Evolutionary conservation across 148 eudicot genomes (phyloP).

Genomic region (Rhododendron williamsianum): DNA sequence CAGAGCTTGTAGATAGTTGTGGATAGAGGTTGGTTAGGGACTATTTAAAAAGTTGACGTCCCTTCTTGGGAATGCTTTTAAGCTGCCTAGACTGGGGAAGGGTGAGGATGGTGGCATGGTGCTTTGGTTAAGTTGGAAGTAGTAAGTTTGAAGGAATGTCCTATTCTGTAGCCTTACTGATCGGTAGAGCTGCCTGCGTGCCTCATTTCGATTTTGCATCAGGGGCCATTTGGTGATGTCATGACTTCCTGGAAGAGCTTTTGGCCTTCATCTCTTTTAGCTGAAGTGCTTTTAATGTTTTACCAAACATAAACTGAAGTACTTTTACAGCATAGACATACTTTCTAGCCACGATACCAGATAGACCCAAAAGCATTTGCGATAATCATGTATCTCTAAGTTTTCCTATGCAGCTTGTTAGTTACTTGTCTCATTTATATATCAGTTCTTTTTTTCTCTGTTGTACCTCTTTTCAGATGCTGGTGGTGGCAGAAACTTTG

Average conservation of each 20-base stretch:
- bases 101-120: not conserved
- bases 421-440: not conserved
- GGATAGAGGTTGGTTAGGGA: not conserved
- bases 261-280: not conserved
- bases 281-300: not conserved
- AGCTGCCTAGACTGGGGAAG: not conserved
- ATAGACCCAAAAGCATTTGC: not conserved
- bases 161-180: not conserved
- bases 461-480: conserved; percentile 35
- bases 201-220: not conserved
- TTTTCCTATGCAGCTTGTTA: not conserved
- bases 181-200: not conserved
- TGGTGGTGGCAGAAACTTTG: conserved; percentile 42
- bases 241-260: conserved; percentile 9
- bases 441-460: not conserved
- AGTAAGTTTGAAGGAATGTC: not conserved
- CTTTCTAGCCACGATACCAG: not conserved
- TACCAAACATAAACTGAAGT: not conserved
- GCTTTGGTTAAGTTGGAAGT: not conserved
- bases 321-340: not conserved
- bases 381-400: not conserved
- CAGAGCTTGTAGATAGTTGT: not conserved
- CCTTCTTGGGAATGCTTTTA: not conserved
- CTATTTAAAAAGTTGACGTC: not conserved
- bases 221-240: not conserved